Evolutionary conservation across 2,329 filamentous ascomycete genomes (phyloP).

Genomic region (Trichoderma lentiforme): DNA sequence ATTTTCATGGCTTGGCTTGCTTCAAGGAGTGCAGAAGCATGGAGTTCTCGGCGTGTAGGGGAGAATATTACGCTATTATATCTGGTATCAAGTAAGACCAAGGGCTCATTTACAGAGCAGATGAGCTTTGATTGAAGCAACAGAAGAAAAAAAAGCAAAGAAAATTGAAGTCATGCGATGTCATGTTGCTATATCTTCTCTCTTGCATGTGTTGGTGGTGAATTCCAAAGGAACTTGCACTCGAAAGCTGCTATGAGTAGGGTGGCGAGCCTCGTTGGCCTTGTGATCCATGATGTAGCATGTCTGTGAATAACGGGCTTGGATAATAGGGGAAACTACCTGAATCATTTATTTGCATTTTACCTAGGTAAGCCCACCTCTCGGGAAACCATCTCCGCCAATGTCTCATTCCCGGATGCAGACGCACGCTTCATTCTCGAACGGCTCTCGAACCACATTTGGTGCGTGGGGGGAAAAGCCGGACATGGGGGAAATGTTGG

Average conservation of each 20-base stretch:
- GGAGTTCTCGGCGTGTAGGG: conserved; percentile 16
- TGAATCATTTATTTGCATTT: not conserved
- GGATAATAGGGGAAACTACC: not conserved
- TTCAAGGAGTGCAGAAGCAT: not conserved
- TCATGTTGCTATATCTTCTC: not conserved
- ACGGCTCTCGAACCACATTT: not conserved
- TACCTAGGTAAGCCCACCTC: not conserved
- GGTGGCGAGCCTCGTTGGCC: not conserved
- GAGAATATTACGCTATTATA: not conserved
- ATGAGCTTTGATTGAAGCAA: not conserved
- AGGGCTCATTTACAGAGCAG: not conserved
- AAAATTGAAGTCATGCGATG: not conserved
- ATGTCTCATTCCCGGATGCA: not conserved
- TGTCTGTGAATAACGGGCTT: not conserved
- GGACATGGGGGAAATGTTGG: not conserved
- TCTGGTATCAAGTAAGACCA: not conserved
- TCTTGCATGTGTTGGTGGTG: not conserved
- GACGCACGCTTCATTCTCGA: not conserved
- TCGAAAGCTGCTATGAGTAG: not conserved
- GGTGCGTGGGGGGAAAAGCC: not conserved
- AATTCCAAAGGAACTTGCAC: not conserved
- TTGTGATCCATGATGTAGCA: not conserved
- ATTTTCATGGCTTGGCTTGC: conserved; percentile 14
- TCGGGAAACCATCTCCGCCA: not conserved
- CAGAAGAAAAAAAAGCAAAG: not conserved